Evolutionary conservation across 495 filamentous ascomycete genomes (phyloP).

Genomic region (Opeltia flavorubescens): DNA sequence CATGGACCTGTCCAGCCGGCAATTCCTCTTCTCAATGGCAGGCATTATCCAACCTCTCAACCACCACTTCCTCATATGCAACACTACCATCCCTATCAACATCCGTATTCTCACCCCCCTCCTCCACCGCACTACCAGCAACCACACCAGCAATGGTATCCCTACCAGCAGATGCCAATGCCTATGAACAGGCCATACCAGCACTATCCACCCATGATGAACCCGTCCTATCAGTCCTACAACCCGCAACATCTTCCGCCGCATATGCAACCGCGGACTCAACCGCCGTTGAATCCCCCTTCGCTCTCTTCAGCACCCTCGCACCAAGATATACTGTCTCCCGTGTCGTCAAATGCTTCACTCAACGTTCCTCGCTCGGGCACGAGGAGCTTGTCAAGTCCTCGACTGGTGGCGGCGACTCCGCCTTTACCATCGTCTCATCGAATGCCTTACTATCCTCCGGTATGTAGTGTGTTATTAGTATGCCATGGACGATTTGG

Average conservation of each 20-base stretch:
- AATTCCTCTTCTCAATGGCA: conserved; percentile 27
- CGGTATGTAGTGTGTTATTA: conserved; percentile 37
- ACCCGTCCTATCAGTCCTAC: conserved; percentile 36
- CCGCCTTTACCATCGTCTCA: conserved; percentile 9
- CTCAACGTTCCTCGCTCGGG: conserved; percentile 6
- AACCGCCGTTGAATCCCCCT: conserved; percentile 11
- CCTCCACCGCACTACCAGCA: conserved; percentile 14
- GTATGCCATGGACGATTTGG: conserved; percentile 3
- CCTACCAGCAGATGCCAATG: conserved; percentile 14
- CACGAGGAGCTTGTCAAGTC: conserved; percentile 18
- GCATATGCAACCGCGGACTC: conserved; percentile 8
- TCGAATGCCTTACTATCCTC: conserved; percentile 41
- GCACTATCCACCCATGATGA: conserved; percentile 34
- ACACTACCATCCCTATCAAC: conserved; percentile 34
- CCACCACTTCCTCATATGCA: conserved; percentile 31
- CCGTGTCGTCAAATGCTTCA: conserved; percentile 13
- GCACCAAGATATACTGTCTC: conserved; percentile 15
- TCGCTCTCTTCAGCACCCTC: conserved; percentile 17
- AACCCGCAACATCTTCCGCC: conserved; percentile 15
- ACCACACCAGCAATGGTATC: conserved; percentile 17
- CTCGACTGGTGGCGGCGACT: conserved; percentile 24
- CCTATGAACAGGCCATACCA: conserved; percentile 14
- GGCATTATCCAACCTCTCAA: conserved; percentile 31
- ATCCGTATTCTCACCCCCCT: conserved; percentile 25
- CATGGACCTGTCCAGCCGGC: conserved; percentile 31